Percentiles rank a stretch among this genome's conserved stretches.
Evolutionary conservation across 306 rosid species (phyloP).

Genomic region (Trichosanthes cucumerina): DNA sequence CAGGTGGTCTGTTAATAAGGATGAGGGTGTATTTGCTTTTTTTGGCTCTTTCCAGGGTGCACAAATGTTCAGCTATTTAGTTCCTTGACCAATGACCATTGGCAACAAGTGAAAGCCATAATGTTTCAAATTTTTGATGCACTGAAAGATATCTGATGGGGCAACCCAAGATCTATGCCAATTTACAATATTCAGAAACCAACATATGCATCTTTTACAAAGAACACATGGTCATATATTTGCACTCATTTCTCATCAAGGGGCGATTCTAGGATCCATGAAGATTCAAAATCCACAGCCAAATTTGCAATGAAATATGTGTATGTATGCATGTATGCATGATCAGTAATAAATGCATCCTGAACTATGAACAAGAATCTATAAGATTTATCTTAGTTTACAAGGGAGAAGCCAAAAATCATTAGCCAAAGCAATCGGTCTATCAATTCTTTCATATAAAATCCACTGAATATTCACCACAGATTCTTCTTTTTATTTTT

Average conservation of each 20-base stretch:
- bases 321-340: background rate
- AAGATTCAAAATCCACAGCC: background rate
- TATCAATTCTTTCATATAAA: background rate
- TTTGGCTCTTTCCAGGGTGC: background rate
- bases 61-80: background rate
- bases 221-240: background rate
- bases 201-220: background rate
- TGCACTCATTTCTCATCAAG: background rate
- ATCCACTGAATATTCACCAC: background rate
- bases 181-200: background rate
- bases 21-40: background rate
- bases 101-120: background rate
- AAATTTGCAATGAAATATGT: background rate
- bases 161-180: background rate
- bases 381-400: background rate
- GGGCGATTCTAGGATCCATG: background rate
- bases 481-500: background rate
- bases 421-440: background rate
- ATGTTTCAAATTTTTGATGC: background rate
- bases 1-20: background rate
- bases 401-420: background rate
- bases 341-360: background rate
- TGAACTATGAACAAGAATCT: background rate
- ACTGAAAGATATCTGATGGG: background rate
- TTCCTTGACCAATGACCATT: background rate